Percentiles rank a stretch among this genome's conserved stretches.
These are phyloP conservation scores for Simplicillium aogashimaense DNA, from an alignment of 2,329 filamentous ascomycete genomes.

Conservation along the genomic window DNA sequence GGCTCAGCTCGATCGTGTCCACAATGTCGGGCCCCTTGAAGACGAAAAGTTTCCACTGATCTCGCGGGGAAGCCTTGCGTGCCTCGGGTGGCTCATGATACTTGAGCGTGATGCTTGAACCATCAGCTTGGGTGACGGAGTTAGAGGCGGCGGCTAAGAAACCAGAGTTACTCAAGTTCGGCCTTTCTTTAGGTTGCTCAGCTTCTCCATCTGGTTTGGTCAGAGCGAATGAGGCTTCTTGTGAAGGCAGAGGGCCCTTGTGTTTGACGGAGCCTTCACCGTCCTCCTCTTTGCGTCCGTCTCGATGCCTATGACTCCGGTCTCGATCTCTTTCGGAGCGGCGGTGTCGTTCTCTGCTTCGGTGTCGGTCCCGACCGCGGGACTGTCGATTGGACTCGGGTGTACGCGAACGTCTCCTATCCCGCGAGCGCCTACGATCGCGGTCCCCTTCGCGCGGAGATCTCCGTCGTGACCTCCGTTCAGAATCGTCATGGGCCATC, in stretches of 20 bases:
- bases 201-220: slow-evolving; percentile 33
- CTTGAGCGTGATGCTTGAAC: slow-evolving; percentile 73
- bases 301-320: slow-evolving; percentile 9
- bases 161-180: slow-evolving; percentile 76
- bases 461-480: slow-evolving; percentile 2
- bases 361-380: slow-evolving; percentile 10
- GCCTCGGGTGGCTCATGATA: slow-evolving; percentile 94
- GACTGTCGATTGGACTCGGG: slow-evolving; percentile 9
- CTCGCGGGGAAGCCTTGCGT: slow-evolving; percentile 69
- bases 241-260: slow-evolving; percentile 46
- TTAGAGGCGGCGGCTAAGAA: slow-evolving; percentile 84
- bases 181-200: slow-evolving; percentile 66
- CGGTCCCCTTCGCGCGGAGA: slow-evolving; percentile 5
- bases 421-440: slow-evolving; percentile 4
- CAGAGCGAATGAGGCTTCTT: slow-evolving; percentile 49
- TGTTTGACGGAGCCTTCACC: slow-evolving; percentile 17
- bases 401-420: slow-evolving; percentile 5
- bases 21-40: slow-evolving; percentile 78
- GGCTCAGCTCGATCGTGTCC: slow-evolving; percentile 68
- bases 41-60: slow-evolving; percentile 82
- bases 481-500: background rate
- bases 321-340: slow-evolving; percentile 5
- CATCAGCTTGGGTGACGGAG: slow-evolving; percentile 57
- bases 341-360: slow-evolving; percentile 3
- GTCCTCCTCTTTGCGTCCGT: slow-evolving; percentile 11